phyloP scores from a whole-genome alignment of 345 rosid species.

The Cardamine occulta region DNA sequence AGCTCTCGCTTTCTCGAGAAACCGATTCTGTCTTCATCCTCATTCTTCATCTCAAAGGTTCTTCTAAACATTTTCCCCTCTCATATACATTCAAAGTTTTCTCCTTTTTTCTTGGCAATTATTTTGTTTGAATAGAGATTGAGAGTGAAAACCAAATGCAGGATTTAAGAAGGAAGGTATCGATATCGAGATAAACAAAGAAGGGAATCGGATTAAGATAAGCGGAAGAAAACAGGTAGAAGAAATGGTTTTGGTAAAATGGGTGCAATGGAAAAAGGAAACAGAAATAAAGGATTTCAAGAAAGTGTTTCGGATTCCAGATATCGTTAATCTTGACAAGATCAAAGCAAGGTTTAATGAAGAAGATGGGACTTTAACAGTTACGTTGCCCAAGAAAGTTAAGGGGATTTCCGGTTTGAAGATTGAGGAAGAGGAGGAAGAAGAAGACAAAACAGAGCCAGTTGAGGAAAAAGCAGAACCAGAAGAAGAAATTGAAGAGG shows the following conservation, averaged over 20 bases:
- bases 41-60: slow-evolving; percentile 74
- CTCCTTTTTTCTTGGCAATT: neutral
- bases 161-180: slow-evolving; percentile 64
- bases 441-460: slow-evolving; percentile 18
- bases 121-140: neutral
- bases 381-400: slow-evolving; percentile 61
- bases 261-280: slow-evolving; percentile 65
- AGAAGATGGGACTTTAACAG: slow-evolving; percentile 56
- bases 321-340: slow-evolving; percentile 58
- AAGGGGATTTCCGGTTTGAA: slow-evolving; percentile 56
- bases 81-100: neutral
- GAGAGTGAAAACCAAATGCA: slow-evolving; percentile 40
- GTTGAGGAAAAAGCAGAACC: slow-evolving; percentile 30
- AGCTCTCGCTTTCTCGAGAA: slow-evolving; percentile 65
- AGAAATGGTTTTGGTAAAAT: slow-evolving; percentile 68
- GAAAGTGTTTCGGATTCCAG: slow-evolving; percentile 68
- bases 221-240: slow-evolving; percentile 68
- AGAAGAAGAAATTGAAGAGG: slow-evolving; percentile 37
- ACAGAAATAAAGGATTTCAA: slow-evolving; percentile 56
- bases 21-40: slow-evolving; percentile 66
- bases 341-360: slow-evolving; percentile 69
- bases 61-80: neutral
- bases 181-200: slow-evolving; percentile 66
- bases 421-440: slow-evolving; percentile 59
- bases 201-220: slow-evolving; percentile 61